Evolutionary conservation across 768 basidiomycete genomes (phyloP).

Genomic region (Leccinum barrowsii): DNA sequence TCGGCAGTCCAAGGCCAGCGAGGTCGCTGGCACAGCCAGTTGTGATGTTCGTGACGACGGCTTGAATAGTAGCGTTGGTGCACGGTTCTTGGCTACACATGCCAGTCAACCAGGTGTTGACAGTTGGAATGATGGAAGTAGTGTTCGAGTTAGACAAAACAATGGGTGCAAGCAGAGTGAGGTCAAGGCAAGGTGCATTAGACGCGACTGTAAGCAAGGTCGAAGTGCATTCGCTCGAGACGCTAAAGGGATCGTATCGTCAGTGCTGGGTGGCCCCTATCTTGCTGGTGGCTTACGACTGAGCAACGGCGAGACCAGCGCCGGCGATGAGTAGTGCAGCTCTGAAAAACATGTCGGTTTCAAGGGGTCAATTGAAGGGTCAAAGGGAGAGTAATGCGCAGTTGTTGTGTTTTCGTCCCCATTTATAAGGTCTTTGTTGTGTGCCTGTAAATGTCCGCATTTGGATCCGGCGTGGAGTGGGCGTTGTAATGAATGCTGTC

Average conservation of each 20-base stretch:
- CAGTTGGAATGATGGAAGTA: constrained; percentile 36
- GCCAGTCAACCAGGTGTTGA: constrained; percentile 60
- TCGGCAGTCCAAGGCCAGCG: constrained; percentile 19
- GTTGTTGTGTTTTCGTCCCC: background rate
- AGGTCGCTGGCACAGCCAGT: constrained; percentile 47
- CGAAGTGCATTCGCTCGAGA: constrained; percentile 39
- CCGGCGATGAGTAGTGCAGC: constrained; percentile 28
- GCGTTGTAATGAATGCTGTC: no score
- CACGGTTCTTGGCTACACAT: constrained; percentile 53
- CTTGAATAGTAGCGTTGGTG: constrained; percentile 55
- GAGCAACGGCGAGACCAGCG: constrained; percentile 39
- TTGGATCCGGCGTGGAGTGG: background rate
- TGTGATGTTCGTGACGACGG: constrained; percentile 52
- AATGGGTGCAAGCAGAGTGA: constrained; percentile 30
- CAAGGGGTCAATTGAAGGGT: background rate
- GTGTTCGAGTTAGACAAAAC: constrained; percentile 20
- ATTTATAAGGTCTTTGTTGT: constrained; percentile 13
- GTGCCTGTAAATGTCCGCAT: background rate
- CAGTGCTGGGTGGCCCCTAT: background rate
- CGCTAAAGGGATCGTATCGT: background rate
- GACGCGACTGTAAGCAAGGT: constrained; percentile 44
- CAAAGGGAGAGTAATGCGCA: constrained; percentile 10
- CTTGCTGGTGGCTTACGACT: constrained; percentile 35
- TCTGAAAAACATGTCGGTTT: constrained; percentile 24
- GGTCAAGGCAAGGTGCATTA: constrained; percentile 40